These are phyloP conservation scores for Iris macrosiphon DNA, from an alignment of 106 monocot genomes.

Conservation along the genomic window DNA sequence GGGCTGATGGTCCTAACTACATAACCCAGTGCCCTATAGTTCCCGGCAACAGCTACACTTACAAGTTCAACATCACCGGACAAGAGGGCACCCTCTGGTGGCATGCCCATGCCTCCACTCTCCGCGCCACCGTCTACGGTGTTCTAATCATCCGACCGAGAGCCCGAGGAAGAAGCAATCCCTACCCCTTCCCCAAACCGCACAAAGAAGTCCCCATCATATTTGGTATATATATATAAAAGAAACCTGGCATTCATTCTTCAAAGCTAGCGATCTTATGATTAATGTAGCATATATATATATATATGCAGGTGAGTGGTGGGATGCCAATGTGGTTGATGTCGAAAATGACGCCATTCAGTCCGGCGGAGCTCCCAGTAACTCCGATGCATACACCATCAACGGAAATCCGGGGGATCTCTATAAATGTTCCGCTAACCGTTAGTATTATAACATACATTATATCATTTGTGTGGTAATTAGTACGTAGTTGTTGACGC, in stretches of 20 bases:
- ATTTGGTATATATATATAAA: constrained; percentile 15
- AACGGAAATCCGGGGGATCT: constrained; percentile 57
- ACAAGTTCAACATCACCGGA: constrained; percentile 49
- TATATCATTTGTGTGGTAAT: neutral
- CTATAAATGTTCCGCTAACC: constrained; percentile 39
- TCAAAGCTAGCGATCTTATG: too few species aligned
- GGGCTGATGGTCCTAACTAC: constrained; percentile 69
- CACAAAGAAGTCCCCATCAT: constrained; percentile 49
- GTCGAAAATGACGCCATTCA: constrained; percentile 23
- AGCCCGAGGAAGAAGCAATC: constrained; percentile 17
- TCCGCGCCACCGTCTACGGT: constrained; percentile 70
- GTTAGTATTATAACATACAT: constrained; percentile 15
- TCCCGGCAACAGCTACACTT: constrained; percentile 56
- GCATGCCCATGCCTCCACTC: constrained; percentile 63
- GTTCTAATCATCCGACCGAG: constrained; percentile 59
- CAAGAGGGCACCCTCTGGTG: constrained; percentile 91
- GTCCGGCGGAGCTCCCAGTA: constrained; percentile 7
- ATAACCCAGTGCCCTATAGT: constrained; percentile 74
- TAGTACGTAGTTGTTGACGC: neutral
- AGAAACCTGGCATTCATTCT: too few species aligned
- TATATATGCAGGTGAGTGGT: constrained; percentile 55
- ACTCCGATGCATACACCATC: constrained; percentile 72
- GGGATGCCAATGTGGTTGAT: constrained; percentile 47
- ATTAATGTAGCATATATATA: neutral
- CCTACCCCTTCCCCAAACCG: constrained; percentile 60